A percentile compares a stretch with the other conserved stretches of the same genome.
These are phyloP conservation scores for Colletotrichum siamense DNA, from an alignment of 2,329 filamentous ascomycete genomes.

Conservation along the genomic window DNA sequence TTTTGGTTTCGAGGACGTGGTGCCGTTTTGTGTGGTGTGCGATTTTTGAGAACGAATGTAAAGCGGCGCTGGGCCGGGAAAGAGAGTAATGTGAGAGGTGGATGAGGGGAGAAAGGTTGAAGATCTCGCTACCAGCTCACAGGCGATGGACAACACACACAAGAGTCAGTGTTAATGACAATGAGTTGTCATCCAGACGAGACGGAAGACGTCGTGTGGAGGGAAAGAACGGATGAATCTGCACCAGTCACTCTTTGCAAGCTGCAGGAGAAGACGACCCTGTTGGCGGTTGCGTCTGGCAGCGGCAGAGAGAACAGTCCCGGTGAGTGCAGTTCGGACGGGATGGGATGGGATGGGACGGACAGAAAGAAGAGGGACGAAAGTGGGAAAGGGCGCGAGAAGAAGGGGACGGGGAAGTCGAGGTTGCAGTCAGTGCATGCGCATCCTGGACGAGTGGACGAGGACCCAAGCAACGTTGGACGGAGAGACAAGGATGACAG, in stretches of 20 bases:
- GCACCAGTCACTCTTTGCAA: slow-evolving; percentile 10
- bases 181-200: slow-evolving; percentile 6
- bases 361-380: neutral
- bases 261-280: slow-evolving; percentile 5
- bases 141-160: neutral
- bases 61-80: slow-evolving; percentile 21
- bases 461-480: neutral
- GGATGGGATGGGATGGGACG: neutral
- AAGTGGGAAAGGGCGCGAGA: slow-evolving; percentile 18
- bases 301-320: slow-evolving; percentile 4
- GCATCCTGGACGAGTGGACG: neutral
- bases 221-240: slow-evolving; percentile 25
- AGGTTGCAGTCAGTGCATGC: slow-evolving; percentile 10
- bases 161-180: neutral
- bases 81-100: slow-evolving; percentile 20
- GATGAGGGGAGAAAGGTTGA: slow-evolving; percentile 6
- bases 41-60: slow-evolving; percentile 16
- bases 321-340: slow-evolving; percentile 19
- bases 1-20: neutral
- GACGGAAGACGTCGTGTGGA: neutral
- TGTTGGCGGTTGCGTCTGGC: neutral
- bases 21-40: neutral
- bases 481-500: neutral
- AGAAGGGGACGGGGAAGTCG: slow-evolving; percentile 4
- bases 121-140: slow-evolving; percentile 20